Evolutionary conservation across 2,329 filamentous ascomycete species (phyloP), one percentile per base, ranked within the genome.

Genomic region (Sporothrix pallida): DNA sequence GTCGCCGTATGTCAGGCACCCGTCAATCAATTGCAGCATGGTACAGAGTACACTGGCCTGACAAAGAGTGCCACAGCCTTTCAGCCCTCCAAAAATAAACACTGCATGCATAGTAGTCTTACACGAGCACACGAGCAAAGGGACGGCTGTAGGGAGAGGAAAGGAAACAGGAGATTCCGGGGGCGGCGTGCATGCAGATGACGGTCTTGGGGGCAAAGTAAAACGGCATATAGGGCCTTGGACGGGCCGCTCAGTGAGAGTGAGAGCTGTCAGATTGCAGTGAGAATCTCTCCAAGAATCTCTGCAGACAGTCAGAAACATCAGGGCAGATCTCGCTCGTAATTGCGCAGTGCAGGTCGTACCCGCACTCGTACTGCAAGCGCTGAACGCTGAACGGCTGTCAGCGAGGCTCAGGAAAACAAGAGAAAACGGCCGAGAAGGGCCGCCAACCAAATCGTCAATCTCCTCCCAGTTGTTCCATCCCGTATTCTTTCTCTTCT

Each of bases 111-210:
- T 20, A 62, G 23, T 10, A 9, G 58, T 62, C 58, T 62, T n/a
- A 42, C 26, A 62, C 37, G 26, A 63, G 58, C 15, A 58, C 6
- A 26, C 6, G 23, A 31, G 23, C 12, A 17, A 52, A 17, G 12
- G 50, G n/a, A 13, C 7, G 7, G 50, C 50, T 20, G 52, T 20
- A 54, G 20, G n/a, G 15, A 7, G 15, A 52, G 31, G 46, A 48
- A 9, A 48, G 15, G 9, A 56, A 26, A n/a, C 23, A 15, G 60
- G 62, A 67, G n/a, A 67, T 15, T 67, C 15, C 12, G 7, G 62
- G 20, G 62, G 62, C 62, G 20, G 62, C 62, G 62, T 67, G 62
- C 62, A 67, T 67, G 63, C 63, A 67, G 63, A 67, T 5, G 12
- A 37, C 12, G 15, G 58, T 10, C 56, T 60, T 17, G 23, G 56